Evolutionary conservation across 2,329 filamentous ascomycete species (phyloP), one percentile per base, ranked within the genome.

Genomic region (Sporothrix pseudoabietina): DNA sequence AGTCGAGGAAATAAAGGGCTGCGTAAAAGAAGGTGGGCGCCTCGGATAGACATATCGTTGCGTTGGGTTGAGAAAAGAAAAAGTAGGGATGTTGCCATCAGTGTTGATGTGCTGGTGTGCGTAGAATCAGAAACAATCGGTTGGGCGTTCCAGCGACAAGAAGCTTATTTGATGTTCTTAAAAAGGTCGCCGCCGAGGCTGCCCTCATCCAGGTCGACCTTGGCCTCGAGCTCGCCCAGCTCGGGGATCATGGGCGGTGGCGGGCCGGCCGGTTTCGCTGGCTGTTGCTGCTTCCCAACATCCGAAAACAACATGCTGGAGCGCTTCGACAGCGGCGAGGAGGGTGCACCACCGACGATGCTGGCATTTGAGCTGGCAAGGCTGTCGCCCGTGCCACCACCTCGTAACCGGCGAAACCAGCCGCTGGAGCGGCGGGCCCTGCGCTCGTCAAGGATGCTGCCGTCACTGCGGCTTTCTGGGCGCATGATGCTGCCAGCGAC

Each of bases 241-340:
- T 89, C 87, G 26, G 88, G 88, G 69, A 90, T 89, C 86, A 86
- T 89, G 32, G 88, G 88, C 52, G 88, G 87, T 72, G 87, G 88
- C 9, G 59, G 55, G 16, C 41, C 69, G 19, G 69, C 26, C 9
- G 87, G 87, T 26, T 69, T 69, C 9, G 12, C 85, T 85, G 49
- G 79, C 75, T 72, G 55, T 39, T 61, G 57, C 19, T 61, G 65
- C 30, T 71, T 80, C 76, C 78, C 77, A 57, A 75, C 70, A 32
- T 83, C 81, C 63, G 85, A 82, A 72, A 84, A 82, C 65, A 84
- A 76, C 73, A 84, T 78, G 77, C 83, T 86, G 63, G 82, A 78
- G 55, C 85, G 79, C 76, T 83, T 85, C 76, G 80, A 78, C 19
- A 54, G 9, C 22, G 74, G 80, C 59, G 78, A 75, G 9, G 26